These are phyloP conservation scores for Guyanaporus albipodus DNA, from an alignment of 768 basidiomycete species.

Conservation along the genomic window DNA sequence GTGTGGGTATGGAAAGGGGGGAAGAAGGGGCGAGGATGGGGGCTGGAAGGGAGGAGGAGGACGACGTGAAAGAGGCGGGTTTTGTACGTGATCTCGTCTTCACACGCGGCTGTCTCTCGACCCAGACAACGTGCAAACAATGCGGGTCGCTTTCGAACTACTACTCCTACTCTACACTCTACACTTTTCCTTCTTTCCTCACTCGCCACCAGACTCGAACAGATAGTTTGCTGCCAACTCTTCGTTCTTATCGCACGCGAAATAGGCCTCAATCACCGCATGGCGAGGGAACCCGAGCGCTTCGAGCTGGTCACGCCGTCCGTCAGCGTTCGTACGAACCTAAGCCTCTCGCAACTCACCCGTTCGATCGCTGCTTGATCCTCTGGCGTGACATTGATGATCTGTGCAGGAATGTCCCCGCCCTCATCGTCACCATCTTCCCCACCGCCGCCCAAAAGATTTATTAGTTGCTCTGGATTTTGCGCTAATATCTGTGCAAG, in stretches of 20 bases:
- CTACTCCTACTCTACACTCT: background rate
- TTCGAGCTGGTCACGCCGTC: conserved; percentile 66
- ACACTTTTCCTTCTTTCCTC: background rate
- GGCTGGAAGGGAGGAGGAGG: conserved; percentile 3
- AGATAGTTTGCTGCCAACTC: conserved; percentile 93
- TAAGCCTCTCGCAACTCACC: conserved; percentile 46
- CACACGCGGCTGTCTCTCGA: conserved; percentile 26
- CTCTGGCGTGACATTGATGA: conserved; percentile 78
- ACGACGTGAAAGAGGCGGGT: conserved; percentile 21
- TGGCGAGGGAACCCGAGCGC: conserved; percentile 84
- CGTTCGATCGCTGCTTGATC: conserved; percentile 87
- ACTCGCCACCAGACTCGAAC: conserved; percentile 50
- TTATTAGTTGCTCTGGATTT: conserved; percentile 68
- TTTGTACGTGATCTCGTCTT: conserved; percentile 31
- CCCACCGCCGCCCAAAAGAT: conserved; percentile 53
- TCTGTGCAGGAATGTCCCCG: conserved; percentile 32
- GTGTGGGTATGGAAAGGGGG: conserved; percentile 25
- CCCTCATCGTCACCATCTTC: conserved; percentile 39
- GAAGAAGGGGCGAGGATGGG: conserved; percentile 6
- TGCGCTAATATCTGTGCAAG: conserved; percentile 63
- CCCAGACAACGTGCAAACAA: conserved; percentile 26
- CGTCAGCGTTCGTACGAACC: conserved; percentile 1
- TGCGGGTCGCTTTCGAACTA: conserved; percentile 10
- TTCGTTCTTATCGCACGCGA: conserved; percentile 96
- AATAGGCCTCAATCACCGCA: conserved; percentile 82